These are phyloP conservation scores for Sugiyamaella xylanicola DNA, from an alignment of 1,139 yeast species.

Conservation along the genomic window DNA sequence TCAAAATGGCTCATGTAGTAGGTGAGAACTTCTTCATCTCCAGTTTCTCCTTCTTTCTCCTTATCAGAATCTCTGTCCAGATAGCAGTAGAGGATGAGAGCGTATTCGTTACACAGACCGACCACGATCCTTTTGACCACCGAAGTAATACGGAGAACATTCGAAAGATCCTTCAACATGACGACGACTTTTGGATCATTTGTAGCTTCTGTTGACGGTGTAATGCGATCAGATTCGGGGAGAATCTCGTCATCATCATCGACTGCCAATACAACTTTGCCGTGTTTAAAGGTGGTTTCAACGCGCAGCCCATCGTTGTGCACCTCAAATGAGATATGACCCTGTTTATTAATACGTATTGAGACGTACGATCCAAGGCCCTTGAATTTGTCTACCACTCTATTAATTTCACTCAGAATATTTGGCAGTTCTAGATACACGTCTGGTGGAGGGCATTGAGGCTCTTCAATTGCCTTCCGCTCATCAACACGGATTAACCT, in stretches of 20 bases:
- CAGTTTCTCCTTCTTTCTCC: slow-evolving; percentile 32
- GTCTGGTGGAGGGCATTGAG: slow-evolving; percentile 34
- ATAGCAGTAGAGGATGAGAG: slow-evolving; percentile 41
- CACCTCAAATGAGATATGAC: slow-evolving; percentile 33
- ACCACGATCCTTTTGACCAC: slow-evolving; percentile 39
- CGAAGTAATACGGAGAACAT: slow-evolving; percentile 37
- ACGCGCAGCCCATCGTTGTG: slow-evolving; percentile 35
- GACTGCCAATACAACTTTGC: slow-evolving; percentile 32
- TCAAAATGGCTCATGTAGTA: slow-evolving; percentile 32
- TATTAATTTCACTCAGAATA: slow-evolving; percentile 2
- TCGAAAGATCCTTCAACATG: slow-evolving; percentile 41
- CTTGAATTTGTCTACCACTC: slow-evolving; percentile 17
- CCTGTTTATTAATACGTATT: slow-evolving; percentile 33
- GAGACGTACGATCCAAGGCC: slow-evolving; percentile 27
- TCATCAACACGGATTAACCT: slow-evolving; percentile 29
- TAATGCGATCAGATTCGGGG: not conserved
- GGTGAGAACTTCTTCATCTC: slow-evolving; percentile 29
- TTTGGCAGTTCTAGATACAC: slow-evolving; percentile 26
- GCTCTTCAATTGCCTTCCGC: slow-evolving; percentile 31
- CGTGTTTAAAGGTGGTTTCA: slow-evolving; percentile 35
- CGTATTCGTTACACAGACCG: slow-evolving; percentile 39
- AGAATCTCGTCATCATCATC: slow-evolving; percentile 17
- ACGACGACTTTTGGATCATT: slow-evolving; percentile 22
- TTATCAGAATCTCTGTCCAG: slow-evolving; percentile 25
- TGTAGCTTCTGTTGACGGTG: slow-evolving; percentile 25